phyloP scores from a whole-genome alignment of 371 early-diverging fungal genomes.

The Mucor piriformis region DNA sequence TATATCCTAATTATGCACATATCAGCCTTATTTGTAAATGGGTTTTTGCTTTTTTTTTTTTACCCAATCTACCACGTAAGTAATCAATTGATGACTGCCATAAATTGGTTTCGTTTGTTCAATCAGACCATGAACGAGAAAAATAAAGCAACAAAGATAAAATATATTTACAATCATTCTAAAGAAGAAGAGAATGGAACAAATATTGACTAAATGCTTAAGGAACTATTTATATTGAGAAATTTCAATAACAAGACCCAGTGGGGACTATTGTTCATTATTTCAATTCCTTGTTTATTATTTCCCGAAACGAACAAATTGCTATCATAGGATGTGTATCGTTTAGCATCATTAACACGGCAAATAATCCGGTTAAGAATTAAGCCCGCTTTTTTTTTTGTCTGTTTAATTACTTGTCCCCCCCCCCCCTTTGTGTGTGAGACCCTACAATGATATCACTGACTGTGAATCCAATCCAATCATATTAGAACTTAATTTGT shows the following conservation, averaged over 20 bases:
- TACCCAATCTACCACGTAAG: slow-evolving; percentile 51
- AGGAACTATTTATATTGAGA: not conserved
- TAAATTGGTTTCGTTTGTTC: slow-evolving; percentile 12
- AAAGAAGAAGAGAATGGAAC: not conserved
- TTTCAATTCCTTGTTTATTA: too few species aligned
- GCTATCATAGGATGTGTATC: not conserved
- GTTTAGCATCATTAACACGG: slow-evolving; percentile 1
- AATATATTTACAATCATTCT: not conserved
- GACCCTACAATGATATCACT: too few species aligned
- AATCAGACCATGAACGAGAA: not conserved
- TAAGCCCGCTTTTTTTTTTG: not conserved
- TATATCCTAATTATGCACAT: slow-evolving; percentile 14
- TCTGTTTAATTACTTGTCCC: not conserved
- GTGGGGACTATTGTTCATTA: too few species aligned
- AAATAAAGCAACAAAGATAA: not conserved
- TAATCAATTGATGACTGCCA: slow-evolving; percentile 24
- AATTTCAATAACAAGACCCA: too few species aligned
- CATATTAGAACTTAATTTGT: not conserved
- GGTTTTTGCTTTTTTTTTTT: not conserved
- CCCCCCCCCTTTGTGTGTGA: too few species aligned
- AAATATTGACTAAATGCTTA: not conserved
- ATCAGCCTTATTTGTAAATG: not conserved
- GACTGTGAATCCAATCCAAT: not conserved
- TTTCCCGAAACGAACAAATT: too few species aligned
- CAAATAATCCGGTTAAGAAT: not conserved